These are phyloP conservation scores for Asterionellopsis glacialis DNA, from an alignment of 108 stramenopile species.

Conservation along the genomic window DNA sequence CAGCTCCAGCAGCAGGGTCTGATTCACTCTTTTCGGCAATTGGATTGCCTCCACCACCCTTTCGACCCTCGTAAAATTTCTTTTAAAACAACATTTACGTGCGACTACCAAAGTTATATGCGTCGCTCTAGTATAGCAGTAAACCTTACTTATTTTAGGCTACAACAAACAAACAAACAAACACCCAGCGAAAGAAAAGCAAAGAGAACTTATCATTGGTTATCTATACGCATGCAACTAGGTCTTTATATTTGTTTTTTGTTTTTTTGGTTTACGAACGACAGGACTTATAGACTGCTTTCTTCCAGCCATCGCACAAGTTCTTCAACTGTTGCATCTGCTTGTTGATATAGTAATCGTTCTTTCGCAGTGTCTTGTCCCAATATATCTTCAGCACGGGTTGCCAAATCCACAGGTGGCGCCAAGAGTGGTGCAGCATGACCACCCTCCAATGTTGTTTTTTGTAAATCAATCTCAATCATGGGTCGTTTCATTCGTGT, in stretches of 20 bases:
- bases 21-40: slow-evolving; percentile 33
- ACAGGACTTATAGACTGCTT: slow-evolving; percentile 33
- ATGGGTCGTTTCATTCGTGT: slow-evolving; percentile 89
- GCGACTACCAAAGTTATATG: too few species aligned
- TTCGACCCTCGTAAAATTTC: neutral
- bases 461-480: slow-evolving; percentile 82
- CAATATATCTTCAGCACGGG: slow-evolving; percentile 54
- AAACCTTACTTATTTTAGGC: too few species aligned
- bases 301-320: slow-evolving; percentile 77
- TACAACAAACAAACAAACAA: too few species aligned
- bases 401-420: slow-evolving; percentile 57
- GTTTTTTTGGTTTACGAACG: neutral
- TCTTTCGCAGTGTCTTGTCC: slow-evolving; percentile 53
- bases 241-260: too few species aligned
- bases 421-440: slow-evolving; percentile 72
- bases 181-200: too few species aligned
- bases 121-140: too few species aligned
- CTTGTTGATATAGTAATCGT: slow-evolving; percentile 33
- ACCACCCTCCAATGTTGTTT: slow-evolving; percentile 52
- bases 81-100: too few species aligned
- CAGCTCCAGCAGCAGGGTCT: too few species aligned
- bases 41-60: slow-evolving; percentile 51
- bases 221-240: too few species aligned
- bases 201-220: too few species aligned
- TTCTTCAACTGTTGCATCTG: slow-evolving; percentile 58